Base-by-base conservation (phyloP, 345 rosid genomes). In the Capsella bursapastoris region DNA sequence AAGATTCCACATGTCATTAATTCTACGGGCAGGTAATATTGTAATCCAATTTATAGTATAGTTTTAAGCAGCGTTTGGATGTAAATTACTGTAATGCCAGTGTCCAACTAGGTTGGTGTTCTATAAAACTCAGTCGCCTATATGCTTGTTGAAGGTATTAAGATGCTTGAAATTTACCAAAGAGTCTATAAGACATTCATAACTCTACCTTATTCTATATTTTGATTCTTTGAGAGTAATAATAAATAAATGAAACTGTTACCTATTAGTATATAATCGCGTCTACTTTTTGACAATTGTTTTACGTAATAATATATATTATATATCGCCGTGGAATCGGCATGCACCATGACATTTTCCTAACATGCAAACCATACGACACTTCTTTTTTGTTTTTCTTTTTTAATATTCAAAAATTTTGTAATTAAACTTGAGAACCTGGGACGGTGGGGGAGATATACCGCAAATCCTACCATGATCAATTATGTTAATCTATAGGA, bases 331-430 rank as follows among this genome's bases (percentile, higher is more conserved):
- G 66, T 40, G 73, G 68, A 67, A 58, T 66, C 53, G 15, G 68
- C 78, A 59, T 67, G 78, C 56, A 67, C 68, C 48, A 69, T 66
- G 78, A 75, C 68, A 67, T 67, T 67, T 66, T 58, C 62, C 68
- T 14, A 59, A 57, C 60, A 66, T 57, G 78, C 72, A 74, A 57
- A 35, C 25, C 25, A 57, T 37, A 35, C 41, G 29, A 16, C 15
- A 48, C 31, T 47, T 49, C 25, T 22, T 22, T 22, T 22, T 22
- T 22, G 25, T 2, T 22, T 22, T 1, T 22, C 2, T 48, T 41
- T 5, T 5, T 4, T 2, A 34, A 49, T 37, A 12, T 35, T 37
- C 53, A 48, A 28, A n/a, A 55, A 34, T 29, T 41, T 40, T 62
- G 52, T 11, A 50, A 12, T 53, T 31, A 14, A 18, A 50, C 22